Evolutionary conservation across 176 grass and related monocot species (phyloP), one percentile per base, ranked within the genome.

Genomic region (Saccharum officinarum): DNA sequence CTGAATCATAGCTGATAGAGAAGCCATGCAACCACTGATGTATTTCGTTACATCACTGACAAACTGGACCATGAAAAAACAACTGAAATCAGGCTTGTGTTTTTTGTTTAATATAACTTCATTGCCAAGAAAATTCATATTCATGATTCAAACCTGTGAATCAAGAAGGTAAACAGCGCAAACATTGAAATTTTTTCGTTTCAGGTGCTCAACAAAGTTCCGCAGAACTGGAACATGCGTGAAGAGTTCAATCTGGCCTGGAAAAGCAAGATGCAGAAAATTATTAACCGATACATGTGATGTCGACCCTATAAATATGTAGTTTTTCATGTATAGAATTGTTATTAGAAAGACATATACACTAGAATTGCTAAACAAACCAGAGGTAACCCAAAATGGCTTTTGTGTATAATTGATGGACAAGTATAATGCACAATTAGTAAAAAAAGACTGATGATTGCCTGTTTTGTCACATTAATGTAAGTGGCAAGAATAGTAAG

Each of bases 181-280:
- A 31, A 99, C 82, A 74, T 91, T 94, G 84, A 99, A 99, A 80
- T 92, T 91, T 75, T 93, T 94, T 7, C 92, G 76, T 87, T 99
- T 93, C 66, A 99, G 92, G 88, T 96, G 76, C 31, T 89, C 92
- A 2, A 96, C 88, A 87, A 99, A 99, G 79, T 99, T 96, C 38
- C 3, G 33, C 33, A 99, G 79, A 92, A 96, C 93, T 37, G 93
- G 89, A 13, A 96, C 91, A 92, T 99, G 97, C 54, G 92, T 91
- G 83, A 99, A 99, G 11, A 99, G 97, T 88, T 99, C 97, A 40
- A 99, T 99, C 75, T 99, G 93, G 86, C 97, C 97, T 99, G 88
- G 23, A 71, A 79, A 94, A 92, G 37, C 72, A 87, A 85, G 67
- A 72, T 33, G 40, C 9, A 18, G 28, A 76, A 52, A 20, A 38